Conservation (phyloP, 2,329 filamentous ascomycete genomes). For the Arthroderma uncinatum region DNA sequence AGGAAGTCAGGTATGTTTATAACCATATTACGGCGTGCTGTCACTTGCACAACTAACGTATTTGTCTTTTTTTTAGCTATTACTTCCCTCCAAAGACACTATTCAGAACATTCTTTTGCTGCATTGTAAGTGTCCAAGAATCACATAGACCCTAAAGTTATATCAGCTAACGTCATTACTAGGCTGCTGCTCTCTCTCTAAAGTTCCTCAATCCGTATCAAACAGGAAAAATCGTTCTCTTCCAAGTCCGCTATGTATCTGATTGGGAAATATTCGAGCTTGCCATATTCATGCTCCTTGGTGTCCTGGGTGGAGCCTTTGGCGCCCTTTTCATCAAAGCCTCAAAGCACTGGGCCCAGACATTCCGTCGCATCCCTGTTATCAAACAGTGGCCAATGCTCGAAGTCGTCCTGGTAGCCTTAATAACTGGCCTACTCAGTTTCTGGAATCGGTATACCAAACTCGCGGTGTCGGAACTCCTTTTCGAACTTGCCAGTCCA, state of each 20-base stretch:
- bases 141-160: not conserved
- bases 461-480: slow-evolving; percentile 75
- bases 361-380: slow-evolving; percentile 65
- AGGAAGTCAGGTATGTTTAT: slow-evolving; percentile 58
- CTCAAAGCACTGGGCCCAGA: slow-evolving; percentile 76
- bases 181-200: slow-evolving; percentile 67
- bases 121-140: slow-evolving; percentile 51
- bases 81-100: slow-evolving; percentile 97
- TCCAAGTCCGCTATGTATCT: slow-evolving; percentile 77
- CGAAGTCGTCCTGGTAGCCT: slow-evolving; percentile 77
- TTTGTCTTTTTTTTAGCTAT: slow-evolving; percentile 51
- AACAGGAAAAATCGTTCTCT: slow-evolving; percentile 91
- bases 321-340: slow-evolving; percentile 96
- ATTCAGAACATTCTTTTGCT: slow-evolving; percentile 96
- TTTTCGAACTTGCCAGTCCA: slow-evolving; percentile 82
- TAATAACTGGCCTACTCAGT: slow-evolving; percentile 71
- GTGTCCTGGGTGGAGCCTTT: slow-evolving; percentile 68
- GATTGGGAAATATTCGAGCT: slow-evolving; percentile 96
- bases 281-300: slow-evolving; percentile 70
- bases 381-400: slow-evolving; percentile 78
- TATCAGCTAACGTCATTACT: not conserved
- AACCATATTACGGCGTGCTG: not conserved
- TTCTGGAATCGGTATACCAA: slow-evolving; percentile 93
- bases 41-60: not conserved
- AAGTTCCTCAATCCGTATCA: slow-evolving; percentile 96